These are phyloP conservation scores for Tolypocladium amazonense DNA, from an alignment of 2,329 filamentous ascomycete species.

Conservation along the genomic window DNA sequence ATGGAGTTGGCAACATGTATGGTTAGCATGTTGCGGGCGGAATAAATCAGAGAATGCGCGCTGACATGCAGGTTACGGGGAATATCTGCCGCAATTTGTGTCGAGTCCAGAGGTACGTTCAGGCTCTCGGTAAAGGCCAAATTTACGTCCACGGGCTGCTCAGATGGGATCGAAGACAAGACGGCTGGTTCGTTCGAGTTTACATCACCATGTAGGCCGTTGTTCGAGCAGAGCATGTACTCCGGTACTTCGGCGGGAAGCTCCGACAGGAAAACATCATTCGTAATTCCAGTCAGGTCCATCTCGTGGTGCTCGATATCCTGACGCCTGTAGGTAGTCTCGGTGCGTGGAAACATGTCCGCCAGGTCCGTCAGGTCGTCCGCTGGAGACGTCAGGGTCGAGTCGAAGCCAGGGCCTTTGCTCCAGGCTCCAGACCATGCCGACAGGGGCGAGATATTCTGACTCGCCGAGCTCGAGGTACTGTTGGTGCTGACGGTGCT, in stretches of 20 bases:
- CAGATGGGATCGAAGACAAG: background rate
- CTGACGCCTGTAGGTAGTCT: slow-evolving; percentile 11
- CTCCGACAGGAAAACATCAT: slow-evolving; percentile 24
- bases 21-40: slow-evolving; percentile 33
- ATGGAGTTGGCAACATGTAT: slow-evolving; percentile 35
- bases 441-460: slow-evolving; percentile 37
- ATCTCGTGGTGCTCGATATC: slow-evolving; percentile 11
- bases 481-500: slow-evolving; percentile 27
- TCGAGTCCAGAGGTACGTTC: slow-evolving; percentile 5
- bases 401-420: slow-evolving; percentile 27
- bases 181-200: background rate
- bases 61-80: slow-evolving; percentile 15
- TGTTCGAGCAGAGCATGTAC: background rate
- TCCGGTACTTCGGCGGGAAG: slow-evolving; percentile 31
- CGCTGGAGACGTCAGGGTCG: slow-evolving; percentile 33
- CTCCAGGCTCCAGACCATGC: slow-evolving; percentile 29
- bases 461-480: slow-evolving; percentile 25
- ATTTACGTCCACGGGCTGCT: background rate
- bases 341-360: slow-evolving; percentile 15
- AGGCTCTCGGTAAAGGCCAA: background rate
- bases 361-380: slow-evolving; percentile 26
- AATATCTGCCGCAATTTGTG: slow-evolving; percentile 7
- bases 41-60: slow-evolving; percentile 25
- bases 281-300: slow-evolving; percentile 3
- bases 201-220: background rate